phyloP scores from a whole-genome alignment of 441 rosid species.

The Corymbia citriodora region DNA sequence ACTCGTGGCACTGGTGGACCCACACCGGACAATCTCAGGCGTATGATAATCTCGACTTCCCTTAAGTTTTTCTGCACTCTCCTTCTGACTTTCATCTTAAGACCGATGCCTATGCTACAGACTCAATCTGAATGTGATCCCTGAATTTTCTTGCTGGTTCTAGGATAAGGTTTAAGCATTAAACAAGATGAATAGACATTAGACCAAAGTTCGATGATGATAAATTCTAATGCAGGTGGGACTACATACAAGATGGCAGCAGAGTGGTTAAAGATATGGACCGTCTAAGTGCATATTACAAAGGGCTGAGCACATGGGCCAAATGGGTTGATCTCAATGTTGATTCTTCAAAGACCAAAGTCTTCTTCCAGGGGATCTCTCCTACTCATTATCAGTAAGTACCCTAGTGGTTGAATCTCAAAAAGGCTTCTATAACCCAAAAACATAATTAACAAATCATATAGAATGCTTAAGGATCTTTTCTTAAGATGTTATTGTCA shows the following conservation, averaged over 20 bases:
- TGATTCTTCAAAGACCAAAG: slow-evolving; percentile 35
- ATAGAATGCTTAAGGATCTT: neutral
- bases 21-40: slow-evolving; percentile 48
- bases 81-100: neutral
- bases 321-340: slow-evolving; percentile 55
- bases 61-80: neutral
- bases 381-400: slow-evolving; percentile 70
- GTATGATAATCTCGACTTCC: slow-evolving; percentile 13
- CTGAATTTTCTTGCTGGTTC: neutral
- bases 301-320: slow-evolving; percentile 60
- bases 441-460: neutral
- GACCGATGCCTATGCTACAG: neutral
- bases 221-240: slow-evolving; percentile 39
- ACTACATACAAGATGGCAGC: slow-evolving; percentile 43
- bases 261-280: slow-evolving; percentile 40
- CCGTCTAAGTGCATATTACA: slow-evolving; percentile 50
- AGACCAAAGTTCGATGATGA: neutral
- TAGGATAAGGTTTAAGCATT: neutral
- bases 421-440: neutral
- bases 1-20: slow-evolving; percentile 83
- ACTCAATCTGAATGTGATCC: neutral
- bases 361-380: slow-evolving; percentile 72
- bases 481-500: neutral
- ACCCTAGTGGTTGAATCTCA: neutral
- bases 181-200: neutral